Conservation (phyloP, 1,139 yeast species). For the Meyerozyma smithsonii region DNA sequence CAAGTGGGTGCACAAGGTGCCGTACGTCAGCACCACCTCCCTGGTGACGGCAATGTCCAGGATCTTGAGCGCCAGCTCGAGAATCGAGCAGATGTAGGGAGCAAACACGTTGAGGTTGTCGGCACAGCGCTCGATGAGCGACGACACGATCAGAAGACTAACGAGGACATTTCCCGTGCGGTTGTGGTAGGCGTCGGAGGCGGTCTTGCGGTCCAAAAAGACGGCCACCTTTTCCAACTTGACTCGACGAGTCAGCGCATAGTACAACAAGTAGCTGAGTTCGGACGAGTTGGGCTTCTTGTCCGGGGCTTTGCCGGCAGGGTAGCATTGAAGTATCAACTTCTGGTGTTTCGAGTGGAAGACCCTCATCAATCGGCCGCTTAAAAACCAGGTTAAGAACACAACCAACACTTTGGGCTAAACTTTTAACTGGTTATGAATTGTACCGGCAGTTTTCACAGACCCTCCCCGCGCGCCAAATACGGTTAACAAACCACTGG, state of each 20-base stretch:
- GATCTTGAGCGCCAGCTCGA: constrained; percentile 39
- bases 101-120: constrained; percentile 87
- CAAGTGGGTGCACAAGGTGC: constrained; percentile 58
- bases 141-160: constrained; percentile 64
- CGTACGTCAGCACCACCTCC: constrained; percentile 46
- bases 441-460: constrained; percentile 1
- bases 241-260: constrained; percentile 86
- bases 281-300: constrained; percentile 92
- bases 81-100: constrained; percentile 47
- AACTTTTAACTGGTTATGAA: no score
- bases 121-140: constrained; percentile 68
- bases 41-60: constrained; percentile 57
- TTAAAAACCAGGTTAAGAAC: neutral
- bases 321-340: constrained; percentile 87
- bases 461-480: constrained; percentile 1
- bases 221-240: constrained; percentile 82
- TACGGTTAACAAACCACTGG: neutral
- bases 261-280: constrained; percentile 78
- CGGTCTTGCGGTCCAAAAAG: constrained; percentile 63
- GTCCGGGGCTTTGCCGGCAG: constrained; percentile 78
- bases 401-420: neutral
- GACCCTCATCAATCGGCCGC: constrained; percentile 16
- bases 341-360: constrained; percentile 83
- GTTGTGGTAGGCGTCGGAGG: constrained; percentile 54
- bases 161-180: constrained; percentile 80